Base-by-base conservation (phyloP, 2,329 filamentous ascomycete species). In the Penicillium sumatraense region DNA sequence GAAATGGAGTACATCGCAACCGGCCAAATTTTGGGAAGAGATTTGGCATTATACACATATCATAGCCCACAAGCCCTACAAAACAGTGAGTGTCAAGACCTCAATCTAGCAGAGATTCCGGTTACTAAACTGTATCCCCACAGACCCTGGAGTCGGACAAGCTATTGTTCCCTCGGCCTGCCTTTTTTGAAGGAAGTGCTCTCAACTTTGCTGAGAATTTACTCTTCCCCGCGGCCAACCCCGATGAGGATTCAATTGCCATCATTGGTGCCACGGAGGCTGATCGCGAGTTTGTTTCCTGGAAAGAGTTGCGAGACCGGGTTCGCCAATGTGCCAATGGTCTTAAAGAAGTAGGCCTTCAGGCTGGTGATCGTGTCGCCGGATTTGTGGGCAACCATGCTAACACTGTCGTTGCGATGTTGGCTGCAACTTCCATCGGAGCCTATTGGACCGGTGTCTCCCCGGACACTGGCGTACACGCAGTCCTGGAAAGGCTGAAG, bases 171-270 rank as follows among this genome's bases (percentile, higher is more conserved):
- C 93, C 93, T 21, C 87, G 91, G 21, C 93, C 93, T 7, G 80
- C 87, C 56, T 98, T 96, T 80, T 98, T 97, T 72, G 74, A 86
- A 53, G 88, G 88, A 9, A 84, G 90, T 13, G 86, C 81, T 54
- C 81, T 98, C 61, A 99, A 98, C 74, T 98, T 97, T 71, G 93
- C 93, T 23, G 91, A 98, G 77, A 99, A 99, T 72, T 81, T 98
- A 51, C 85, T 99, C 3, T 97, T 88, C 72, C 93, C 93, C 3
- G 73, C 79, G 2, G 80, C 80, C 47, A 78, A 83, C 33, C 75
- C 75, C 20, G 66, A 88, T 59, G 83, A 87, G 48, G 74, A 85
- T 42, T 80, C 83, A 4, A 75, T 84, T 6, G 93, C 93, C 16
- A 82, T 96, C 42, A 89, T 97, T 65, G 90, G 89, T 23, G 88